phyloP scores from a whole-genome alignment of 1,284 basidiomycete genomes.

The Gymnopus androsaceus region DNA sequence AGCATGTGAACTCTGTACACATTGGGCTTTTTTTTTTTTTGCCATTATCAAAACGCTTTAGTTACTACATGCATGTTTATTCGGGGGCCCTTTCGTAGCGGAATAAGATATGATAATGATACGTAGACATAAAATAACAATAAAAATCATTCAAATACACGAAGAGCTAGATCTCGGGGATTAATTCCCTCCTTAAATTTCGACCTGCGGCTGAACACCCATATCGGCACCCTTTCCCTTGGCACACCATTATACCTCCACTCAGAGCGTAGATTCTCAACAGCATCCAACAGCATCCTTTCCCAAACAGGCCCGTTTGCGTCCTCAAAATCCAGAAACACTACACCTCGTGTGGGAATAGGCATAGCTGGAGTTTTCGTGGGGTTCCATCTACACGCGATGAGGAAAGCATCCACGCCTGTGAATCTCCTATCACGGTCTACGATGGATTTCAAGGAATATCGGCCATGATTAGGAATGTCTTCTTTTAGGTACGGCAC shows the following conservation, averaged over 20 bases:
- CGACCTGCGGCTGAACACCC: slow-evolving; percentile 14
- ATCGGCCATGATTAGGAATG: not conserved
- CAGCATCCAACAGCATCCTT: not conserved
- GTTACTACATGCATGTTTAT: not conserved
- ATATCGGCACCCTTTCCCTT: slow-evolving; percentile 12
- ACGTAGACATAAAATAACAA: not conserved
- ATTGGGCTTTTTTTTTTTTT: not conserved
- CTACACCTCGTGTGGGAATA: slow-evolving; percentile 30
- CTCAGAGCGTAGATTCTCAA: not conserved
- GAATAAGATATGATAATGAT: too few relatives aligned
- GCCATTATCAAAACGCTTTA: not conserved
- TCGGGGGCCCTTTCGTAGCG: not conserved
- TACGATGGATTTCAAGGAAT: slow-evolving; percentile 26
- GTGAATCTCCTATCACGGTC: slow-evolving; percentile 30
- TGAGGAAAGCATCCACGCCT: slow-evolving; percentile 38
- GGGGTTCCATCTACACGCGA: slow-evolving; percentile 37
- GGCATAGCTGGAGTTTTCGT: not conserved
- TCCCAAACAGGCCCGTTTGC: slow-evolving; percentile 9
- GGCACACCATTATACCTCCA: not conserved
- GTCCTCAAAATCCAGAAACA: slow-evolving; percentile 35
- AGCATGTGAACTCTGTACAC: not conserved
- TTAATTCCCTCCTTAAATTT: not conserved
- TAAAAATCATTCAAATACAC: not conserved
- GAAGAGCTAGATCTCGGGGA: not conserved
- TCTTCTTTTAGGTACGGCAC: not conserved